phyloP scores from a whole-genome alignment of 2,329 filamentous ascomycete genomes.

The Thermomyces lanuginosus region DNA sequence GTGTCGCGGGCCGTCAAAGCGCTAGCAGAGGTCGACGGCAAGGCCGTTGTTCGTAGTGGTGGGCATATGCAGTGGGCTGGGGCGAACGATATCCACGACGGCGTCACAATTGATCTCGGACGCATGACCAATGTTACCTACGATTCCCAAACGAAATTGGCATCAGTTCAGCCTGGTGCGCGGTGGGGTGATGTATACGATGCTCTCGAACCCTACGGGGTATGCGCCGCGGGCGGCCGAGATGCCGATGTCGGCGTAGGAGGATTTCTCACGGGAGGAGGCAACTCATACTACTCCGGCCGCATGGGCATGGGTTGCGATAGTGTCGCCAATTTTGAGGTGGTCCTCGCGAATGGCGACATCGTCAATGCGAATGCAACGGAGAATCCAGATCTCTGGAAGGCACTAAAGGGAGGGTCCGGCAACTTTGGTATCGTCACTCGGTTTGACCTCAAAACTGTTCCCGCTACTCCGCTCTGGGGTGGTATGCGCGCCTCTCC shows the following conservation, averaged over 20 bases:
- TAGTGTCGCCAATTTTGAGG: slow-evolving; percentile 3
- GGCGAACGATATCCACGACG: slow-evolving; percentile 4
- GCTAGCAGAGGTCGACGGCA: slow-evolving; percentile 2
- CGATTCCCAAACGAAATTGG: slow-evolving; percentile 2
- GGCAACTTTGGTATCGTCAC: slow-evolving; percentile 6
- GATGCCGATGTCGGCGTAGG: slow-evolving; percentile 6
- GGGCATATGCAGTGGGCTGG: slow-evolving; percentile 4
- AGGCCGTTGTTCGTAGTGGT: slow-evolving; percentile 3
- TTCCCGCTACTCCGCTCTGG: too few species aligned
- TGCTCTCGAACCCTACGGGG: slow-evolving; percentile 3
- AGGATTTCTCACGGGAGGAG: slow-evolving; percentile 4
- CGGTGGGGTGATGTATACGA: slow-evolving; percentile 5
- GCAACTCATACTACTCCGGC: slow-evolving; percentile 3
- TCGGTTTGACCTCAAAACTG: slow-evolving; percentile 1
- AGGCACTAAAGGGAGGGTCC: slow-evolving; percentile 3
- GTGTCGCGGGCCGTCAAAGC: slow-evolving; percentile 3
- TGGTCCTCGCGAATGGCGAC: slow-evolving; percentile 4
- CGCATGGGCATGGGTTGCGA: slow-evolving; percentile 5
- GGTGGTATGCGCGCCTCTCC: too few species aligned
- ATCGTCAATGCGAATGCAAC: slow-evolving; percentile 3
- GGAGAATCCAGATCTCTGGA: slow-evolving; percentile 4
- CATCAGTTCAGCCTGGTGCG: slow-evolving; percentile 3
- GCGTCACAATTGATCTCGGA: slow-evolving; percentile 4
- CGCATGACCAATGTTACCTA: slow-evolving; percentile 3
- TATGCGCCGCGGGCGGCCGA: slow-evolving; percentile 5